Evolutionary conservation across 2,329 filamentous ascomycete species (phyloP), one percentile per base, ranked within the genome.

Genomic region (Penicillium sp.): DNA sequence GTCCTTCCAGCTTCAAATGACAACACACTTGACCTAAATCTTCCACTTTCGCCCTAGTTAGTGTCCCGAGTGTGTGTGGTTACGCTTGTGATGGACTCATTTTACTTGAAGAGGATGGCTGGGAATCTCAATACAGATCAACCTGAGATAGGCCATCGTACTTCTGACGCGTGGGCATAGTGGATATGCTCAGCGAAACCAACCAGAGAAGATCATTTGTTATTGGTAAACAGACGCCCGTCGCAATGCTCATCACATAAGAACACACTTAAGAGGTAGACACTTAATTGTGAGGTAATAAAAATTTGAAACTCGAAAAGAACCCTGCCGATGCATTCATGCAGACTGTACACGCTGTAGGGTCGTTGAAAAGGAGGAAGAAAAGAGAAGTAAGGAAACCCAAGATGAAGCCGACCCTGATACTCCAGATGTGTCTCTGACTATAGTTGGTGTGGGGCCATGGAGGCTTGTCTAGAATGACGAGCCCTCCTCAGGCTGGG

Each of bases 401-500:
- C 49, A 56, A 36, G 61, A 57, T 55, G 57, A 66, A 56, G 58
- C 63, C 55, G 59, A 66, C 63, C 65, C 44, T 57, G 59, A 61
- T 68, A 69, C 69, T 72, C 66, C 65, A 55, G 56, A 61, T 61
- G 58, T 52, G 60, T 53, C 56, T 61, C 59, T 52, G 60, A 50
- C 56, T 59, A 48, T 57, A 56, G 48, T 50, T 55, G 64, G 59
- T 59, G 36, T 40, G 38, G 16, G 39, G 56, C 34, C 50, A 46
- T 49, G 65, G 47, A 59, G 57, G 50, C 47, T 54, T 56, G 49
- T 40, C 52, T 62, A 75, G 64, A 82, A 88, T 31, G 78, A 87
- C 29, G 89, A 86, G 54, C 92, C 92, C 78, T 99, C 94, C 4
- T 90, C 84, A 39, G 94, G 94, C 74, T 99, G 94, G 11, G 91